Evolutionary conservation across 2,329 filamentous ascomycete genomes (phyloP).

Genomic region (Fusarium xylarioides): DNA sequence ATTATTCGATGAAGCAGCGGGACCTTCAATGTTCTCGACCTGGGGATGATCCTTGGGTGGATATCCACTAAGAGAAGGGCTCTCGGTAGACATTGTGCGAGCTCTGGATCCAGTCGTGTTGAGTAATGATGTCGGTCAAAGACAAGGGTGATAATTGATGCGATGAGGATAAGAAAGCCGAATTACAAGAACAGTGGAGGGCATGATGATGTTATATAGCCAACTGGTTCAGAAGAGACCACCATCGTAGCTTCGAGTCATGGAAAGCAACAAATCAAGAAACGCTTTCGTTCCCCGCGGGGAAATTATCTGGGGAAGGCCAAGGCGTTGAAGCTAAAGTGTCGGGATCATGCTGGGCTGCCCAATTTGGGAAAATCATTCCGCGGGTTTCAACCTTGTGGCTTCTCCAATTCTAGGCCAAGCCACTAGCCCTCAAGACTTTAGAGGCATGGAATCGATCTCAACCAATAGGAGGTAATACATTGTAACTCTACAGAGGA

Average conservation of each 20-base stretch:
- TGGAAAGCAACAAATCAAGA: not conserved
- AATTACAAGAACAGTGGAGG: not conserved
- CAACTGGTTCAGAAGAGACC: not conserved
- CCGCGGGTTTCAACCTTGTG: not conserved
- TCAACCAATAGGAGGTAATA: not conserved
- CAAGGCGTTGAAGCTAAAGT: not conserved
- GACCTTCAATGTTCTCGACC: not conserved
- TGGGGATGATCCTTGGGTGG: not conserved
- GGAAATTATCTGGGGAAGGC: not conserved
- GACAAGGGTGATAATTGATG: not conserved
- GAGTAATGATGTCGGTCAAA: not conserved
- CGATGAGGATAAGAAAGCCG: not conserved
- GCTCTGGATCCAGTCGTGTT: not conserved
- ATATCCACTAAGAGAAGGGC: not conserved
- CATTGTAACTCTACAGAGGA: not conserved
- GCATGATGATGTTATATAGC: not conserved
- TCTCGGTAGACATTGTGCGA: not conserved
- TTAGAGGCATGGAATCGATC: not conserved
- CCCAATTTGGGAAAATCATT: not conserved
- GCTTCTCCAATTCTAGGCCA: not conserved
- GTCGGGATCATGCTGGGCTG: not conserved
- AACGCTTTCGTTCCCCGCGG: not conserved
- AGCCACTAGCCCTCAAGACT: not conserved
- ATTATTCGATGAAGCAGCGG: not conserved
- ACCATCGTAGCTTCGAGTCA: not conserved